A percentile compares a stretch with the other conserved stretches of the same genome.
Conservation (phyloP, 2,329 filamentous ascomycete genomes). For the Talaromyces pinophilus region DNA sequence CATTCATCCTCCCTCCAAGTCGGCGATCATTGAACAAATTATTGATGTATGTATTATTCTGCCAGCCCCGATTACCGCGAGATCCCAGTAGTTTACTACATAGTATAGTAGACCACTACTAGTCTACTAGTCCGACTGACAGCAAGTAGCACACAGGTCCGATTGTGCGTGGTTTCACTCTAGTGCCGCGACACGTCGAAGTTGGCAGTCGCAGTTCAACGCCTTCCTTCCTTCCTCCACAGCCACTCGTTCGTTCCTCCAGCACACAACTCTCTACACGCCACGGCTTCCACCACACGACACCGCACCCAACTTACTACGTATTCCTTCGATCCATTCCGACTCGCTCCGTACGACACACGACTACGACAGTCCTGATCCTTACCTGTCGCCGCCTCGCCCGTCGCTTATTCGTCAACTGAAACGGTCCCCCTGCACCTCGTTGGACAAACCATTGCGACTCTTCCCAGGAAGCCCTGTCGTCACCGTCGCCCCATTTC, state of each 20-base stretch:
- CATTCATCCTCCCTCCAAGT: not conserved
- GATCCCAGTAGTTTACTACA: not conserved
- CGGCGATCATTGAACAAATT: not conserved
- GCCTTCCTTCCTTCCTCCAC: conserved; percentile 5
- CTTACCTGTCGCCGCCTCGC: not conserved
- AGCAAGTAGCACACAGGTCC: not conserved
- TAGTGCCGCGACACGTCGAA: conserved; percentile 5
- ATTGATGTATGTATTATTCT: not conserved
- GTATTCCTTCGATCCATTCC: not conserved
- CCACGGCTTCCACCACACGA: not conserved
- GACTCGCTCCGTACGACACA: not conserved
- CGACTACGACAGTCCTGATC: not conserved
- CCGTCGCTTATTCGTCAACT: conserved; percentile 3
- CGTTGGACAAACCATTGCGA: not conserved
- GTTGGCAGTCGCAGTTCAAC: not conserved
- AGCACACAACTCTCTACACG: conserved; percentile 1
- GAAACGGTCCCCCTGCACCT: not conserved
- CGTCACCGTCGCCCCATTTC: not conserved
- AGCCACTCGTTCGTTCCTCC: conserved; percentile 2
- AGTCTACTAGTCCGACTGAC: not conserved
- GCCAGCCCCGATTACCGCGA: not conserved
- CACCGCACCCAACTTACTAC: not conserved
- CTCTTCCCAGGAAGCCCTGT: not conserved
- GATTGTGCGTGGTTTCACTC: conserved; percentile 1
- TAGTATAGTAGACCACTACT: too few species aligned